Evolutionary conservation across 164 flowering plant genomes (phyloP).

Genomic region (Vitis labrusca): DNA sequence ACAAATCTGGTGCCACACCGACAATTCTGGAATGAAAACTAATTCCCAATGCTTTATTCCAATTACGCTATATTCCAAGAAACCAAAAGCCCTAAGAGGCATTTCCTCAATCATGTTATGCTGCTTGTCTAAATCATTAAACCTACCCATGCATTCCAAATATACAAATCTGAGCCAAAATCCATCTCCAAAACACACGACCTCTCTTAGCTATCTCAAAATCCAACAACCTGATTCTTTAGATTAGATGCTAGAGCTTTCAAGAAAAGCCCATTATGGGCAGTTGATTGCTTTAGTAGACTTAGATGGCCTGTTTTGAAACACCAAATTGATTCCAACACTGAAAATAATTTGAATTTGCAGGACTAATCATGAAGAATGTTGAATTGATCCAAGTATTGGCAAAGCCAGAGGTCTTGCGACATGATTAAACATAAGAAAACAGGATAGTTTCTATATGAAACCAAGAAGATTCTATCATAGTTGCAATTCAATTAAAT

Average conservation of each 20-base stretch:
- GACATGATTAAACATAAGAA: too few species aligned
- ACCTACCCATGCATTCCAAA: constrained; percentile 44
- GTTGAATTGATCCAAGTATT: too few species aligned
- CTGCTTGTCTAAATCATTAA: constrained; percentile 29
- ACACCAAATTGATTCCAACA: too few species aligned
- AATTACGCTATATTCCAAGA: constrained; percentile 36
- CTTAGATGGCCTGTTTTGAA: too few species aligned
- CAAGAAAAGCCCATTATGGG: constrained; percentile 24
- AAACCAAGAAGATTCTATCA: too few species aligned
- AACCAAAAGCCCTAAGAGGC: constrained; percentile 37
- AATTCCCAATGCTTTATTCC: constrained; percentile 29
- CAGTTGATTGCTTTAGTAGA: not conserved
- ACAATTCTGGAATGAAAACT: constrained; percentile 13
- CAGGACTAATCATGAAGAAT: too few species aligned
- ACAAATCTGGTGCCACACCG: constrained; percentile 32
- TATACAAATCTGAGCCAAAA: constrained; percentile 47
- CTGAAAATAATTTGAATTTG: too few species aligned
- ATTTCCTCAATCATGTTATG: constrained; percentile 44
- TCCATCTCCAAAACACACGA: constrained; percentile 40
- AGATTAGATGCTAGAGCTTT: too few species aligned
- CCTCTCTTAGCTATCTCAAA: constrained; percentile 33
- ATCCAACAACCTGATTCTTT: constrained; percentile 20
- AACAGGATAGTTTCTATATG: too few species aligned
- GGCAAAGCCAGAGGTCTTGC: too few species aligned
- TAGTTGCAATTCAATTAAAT: too few species aligned